Base-by-base conservation (phyloP, 2,329 filamentous ascomycete genomes). In the Arachnomyces sp. region DNA sequence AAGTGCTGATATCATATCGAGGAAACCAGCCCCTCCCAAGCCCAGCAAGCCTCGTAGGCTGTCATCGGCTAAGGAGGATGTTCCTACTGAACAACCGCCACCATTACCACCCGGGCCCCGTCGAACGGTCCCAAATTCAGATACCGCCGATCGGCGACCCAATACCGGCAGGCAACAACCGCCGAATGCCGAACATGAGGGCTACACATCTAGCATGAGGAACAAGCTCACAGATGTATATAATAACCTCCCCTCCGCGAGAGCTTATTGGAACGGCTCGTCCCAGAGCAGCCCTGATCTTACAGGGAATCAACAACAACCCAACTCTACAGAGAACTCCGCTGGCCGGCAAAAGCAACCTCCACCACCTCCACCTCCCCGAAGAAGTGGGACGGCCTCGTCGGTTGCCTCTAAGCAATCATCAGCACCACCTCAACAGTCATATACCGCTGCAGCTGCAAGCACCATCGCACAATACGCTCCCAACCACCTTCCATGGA, bases 331-430 rank as follows among this genome's bases (percentile, higher is more conserved):
- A 40, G 49, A 16, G 38, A 33, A 15, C 29, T 44, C 12, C 49
- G 44, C 1, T 46, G 50, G n/a, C 59, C 53, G 25, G 48, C 47
- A 37, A 49, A 55, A 41, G 40, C 44, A 14, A 38, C 57, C 36
- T 45, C 58, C 45, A 6, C 54, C 38, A 39, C 35, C 35, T 32
- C 53, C 39, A 43, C 55, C 44, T 28, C 48, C 40, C 13, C 52
- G 44, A 31, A 43, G 41, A 43, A 45, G 34, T 41, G 59, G 54
- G 42, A 60, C 54, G 4, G 48, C 43, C 14, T 49, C 51, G 6
- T 53, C 56, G 4, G 44, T 40, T n/a, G 28, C 38, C n/a, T 33
- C 31, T 43, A 46, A 11, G 13, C 34, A 33, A 35, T 31, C 17
- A 33, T 30, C 30, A 39, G 17, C 20, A 41, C 50, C 9, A 50